Conservation (phyloP, 306 rosid species). For the Coriaria nepalensis region DNA sequence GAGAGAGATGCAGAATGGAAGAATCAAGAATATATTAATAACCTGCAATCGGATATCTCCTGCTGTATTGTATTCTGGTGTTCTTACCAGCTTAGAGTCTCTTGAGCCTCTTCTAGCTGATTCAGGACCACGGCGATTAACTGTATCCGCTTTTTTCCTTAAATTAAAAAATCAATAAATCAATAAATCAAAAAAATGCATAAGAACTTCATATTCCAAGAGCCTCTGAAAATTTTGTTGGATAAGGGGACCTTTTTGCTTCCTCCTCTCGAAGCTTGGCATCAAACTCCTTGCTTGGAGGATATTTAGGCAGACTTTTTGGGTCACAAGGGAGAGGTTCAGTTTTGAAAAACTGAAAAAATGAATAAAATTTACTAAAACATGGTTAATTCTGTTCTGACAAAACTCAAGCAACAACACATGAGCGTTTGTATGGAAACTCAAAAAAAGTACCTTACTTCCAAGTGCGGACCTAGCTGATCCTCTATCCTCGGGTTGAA, state of each 20-base stretch:
- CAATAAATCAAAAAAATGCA: background rate
- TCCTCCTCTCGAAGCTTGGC: slow-evolving; percentile 60
- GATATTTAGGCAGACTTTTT: slow-evolving; percentile 60
- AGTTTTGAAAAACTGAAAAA: slow-evolving; percentile 58
- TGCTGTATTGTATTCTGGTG: slow-evolving; percentile 35
- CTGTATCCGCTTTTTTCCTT: slow-evolving; percentile 45
- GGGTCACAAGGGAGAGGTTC: slow-evolving; percentile 79
- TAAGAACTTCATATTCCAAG: slow-evolving; percentile 5
- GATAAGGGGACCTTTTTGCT: slow-evolving; percentile 33
- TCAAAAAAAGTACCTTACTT: slow-evolving; percentile 40
- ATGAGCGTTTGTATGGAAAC: background rate
- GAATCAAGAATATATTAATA: background rate
- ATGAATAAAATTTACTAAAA: slow-evolving; percentile 1
- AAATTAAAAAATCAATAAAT: slow-evolving; percentile 9
- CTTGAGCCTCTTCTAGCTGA: slow-evolving; percentile 45
- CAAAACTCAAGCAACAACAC: background rate
- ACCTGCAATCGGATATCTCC: slow-evolving; percentile 41
- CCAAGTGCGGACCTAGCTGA: slow-evolving; percentile 53
- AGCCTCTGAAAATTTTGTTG: no score
- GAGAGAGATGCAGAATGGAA: background rate
- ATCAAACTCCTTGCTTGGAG: slow-evolving; percentile 80
- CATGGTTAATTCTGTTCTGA: background rate
- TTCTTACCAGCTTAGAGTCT: slow-evolving; percentile 25
- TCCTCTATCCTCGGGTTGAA: slow-evolving; percentile 64
- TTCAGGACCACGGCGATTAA: slow-evolving; percentile 41